Base-by-base conservation (phyloP, 2,329 filamentous ascomycete genomes). In the Lachnellula cervina region DNA sequence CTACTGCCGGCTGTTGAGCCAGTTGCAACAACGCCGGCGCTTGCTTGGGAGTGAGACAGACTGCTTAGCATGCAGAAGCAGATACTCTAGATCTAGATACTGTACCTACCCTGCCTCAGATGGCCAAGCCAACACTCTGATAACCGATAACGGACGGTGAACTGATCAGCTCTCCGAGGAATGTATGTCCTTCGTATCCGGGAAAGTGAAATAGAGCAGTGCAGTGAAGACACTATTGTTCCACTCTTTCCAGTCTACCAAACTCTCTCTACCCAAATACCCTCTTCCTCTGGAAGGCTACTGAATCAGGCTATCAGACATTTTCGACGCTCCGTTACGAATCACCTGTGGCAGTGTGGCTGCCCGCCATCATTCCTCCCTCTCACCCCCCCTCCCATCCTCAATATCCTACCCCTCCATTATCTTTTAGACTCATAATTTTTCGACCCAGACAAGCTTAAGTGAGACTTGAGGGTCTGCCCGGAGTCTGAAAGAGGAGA, bases 381-480 rank as follows among this genome's bases (percentile, higher is more conserved):
- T 19, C 35, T 34, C 49, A 21, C 42, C 11, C 52, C 50, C 45
- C 54, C 53, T 54, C 44, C 47, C 28, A 49, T 34, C 25, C 32
- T 25, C 25, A 19, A 17, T 21, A 23, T 35, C 47, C 37, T 25
- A 37, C 52, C 47, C 50, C 52, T 51, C 46, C 38, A 35, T 47
- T 23, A 35, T 49, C 49, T 43, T 53, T 54, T 47, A 43, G 52
- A 49, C 43, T 40, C 35, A 51, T 48, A 51, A 32, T 45, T 58
- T 52, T 48, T 48, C 45, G 52, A 51, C 42, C 51, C 49, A 54
- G 52, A 37, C 34, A 46, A 35, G 38, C 42, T 49, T 16, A 58
- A 60, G 58, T 63, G 58, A 65, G 63, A 65, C 63, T 58, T 57
- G 47, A 53, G 51, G 50, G 37, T 55, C 57, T 58, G 59, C 40